Conservation (phyloP, 1,284 basidiomycete species). For the Fomitopsis palustris region DNA sequence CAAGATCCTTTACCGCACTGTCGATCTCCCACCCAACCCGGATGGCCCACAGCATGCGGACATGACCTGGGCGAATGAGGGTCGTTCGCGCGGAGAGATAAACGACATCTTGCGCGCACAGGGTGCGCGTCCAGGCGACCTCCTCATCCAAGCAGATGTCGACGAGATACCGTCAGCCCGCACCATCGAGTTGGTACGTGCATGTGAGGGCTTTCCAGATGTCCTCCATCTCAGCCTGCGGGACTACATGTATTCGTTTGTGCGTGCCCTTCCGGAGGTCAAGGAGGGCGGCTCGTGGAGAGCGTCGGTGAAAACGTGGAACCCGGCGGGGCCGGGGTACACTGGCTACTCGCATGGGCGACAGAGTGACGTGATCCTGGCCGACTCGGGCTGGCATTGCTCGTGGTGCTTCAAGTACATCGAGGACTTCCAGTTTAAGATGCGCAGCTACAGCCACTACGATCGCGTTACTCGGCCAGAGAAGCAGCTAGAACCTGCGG, state of each 20-base stretch:
- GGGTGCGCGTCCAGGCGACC: constrained; percentile 27
- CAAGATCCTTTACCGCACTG: constrained; percentile 46
- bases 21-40: constrained; percentile 26
- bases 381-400: constrained; percentile 60
- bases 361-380: constrained; percentile 48
- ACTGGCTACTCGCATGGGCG: constrained; percentile 53
- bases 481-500: constrained; percentile 15
- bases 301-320: constrained; percentile 52
- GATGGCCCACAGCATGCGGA: constrained; percentile 21
- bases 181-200: constrained; percentile 52
- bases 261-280: constrained; percentile 14
- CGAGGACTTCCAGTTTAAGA: constrained; percentile 58
- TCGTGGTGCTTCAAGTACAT: constrained; percentile 66
- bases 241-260: constrained; percentile 58
- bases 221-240: constrained; percentile 63
- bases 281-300: constrained; percentile 50
- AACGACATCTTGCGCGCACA: constrained; percentile 38
- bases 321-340: constrained; percentile 33
- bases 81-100: constrained; percentile 37
- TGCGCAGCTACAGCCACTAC: constrained; percentile 60
- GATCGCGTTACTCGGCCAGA: constrained; percentile 56
- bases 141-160: constrained; percentile 67
- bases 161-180: constrained; percentile 64
- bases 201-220: constrained; percentile 49
- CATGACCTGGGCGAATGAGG: constrained; percentile 39